Percentiles rank a stretch among this genome's conserved stretches.
phyloP scores from a whole-genome alignment of 2,329 filamentous ascomycete genomes.

The Polytolypa hystricis region DNA sequence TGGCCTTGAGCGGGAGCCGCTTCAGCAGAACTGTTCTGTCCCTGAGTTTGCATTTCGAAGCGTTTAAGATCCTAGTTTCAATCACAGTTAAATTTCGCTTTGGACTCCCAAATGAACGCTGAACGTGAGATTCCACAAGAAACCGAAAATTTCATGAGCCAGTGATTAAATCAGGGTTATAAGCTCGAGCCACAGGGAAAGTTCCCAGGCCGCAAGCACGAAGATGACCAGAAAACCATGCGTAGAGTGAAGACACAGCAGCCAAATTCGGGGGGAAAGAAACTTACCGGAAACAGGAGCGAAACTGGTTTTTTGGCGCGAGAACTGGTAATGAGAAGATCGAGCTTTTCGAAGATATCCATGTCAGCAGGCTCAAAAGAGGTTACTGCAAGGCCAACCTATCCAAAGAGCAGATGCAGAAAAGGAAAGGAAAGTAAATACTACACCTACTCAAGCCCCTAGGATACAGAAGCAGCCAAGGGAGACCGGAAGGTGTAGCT shows the following conservation, averaged over 20 bases:
- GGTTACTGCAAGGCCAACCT: background rate
- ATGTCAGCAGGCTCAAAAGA: constrained; percentile 7
- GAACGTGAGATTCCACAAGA: too few species aligned
- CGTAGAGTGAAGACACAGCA: too few species aligned
- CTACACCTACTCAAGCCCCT: constrained; percentile 3
- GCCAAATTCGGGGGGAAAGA: background rate
- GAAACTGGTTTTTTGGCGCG: background rate
- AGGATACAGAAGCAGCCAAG: constrained; percentile 7
- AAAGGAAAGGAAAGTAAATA: background rate
- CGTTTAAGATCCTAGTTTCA: too few species aligned
- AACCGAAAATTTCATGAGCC: too few species aligned
- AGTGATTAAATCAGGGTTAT: too few species aligned
- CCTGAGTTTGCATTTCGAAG: constrained; percentile 16
- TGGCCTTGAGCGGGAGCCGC: constrained; percentile 14
- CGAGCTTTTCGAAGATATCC: constrained; percentile 9
- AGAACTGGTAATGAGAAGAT: constrained; percentile 5
- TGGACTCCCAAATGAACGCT: too few species aligned
- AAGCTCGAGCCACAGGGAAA: background rate
- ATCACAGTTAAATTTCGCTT: too few species aligned
- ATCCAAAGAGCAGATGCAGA: background rate
- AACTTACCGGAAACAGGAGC: too few species aligned
- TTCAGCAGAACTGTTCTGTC: constrained; percentile 17
- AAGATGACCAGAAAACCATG: too few species aligned
- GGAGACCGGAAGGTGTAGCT: constrained; percentile 4
- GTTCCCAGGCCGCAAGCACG: background rate